Percentiles rank a stretch among this genome's conserved stretches.
phyloP scores from a whole-genome alignment of 257 asterid species.

The Nicotiana noctiflora region DNA sequence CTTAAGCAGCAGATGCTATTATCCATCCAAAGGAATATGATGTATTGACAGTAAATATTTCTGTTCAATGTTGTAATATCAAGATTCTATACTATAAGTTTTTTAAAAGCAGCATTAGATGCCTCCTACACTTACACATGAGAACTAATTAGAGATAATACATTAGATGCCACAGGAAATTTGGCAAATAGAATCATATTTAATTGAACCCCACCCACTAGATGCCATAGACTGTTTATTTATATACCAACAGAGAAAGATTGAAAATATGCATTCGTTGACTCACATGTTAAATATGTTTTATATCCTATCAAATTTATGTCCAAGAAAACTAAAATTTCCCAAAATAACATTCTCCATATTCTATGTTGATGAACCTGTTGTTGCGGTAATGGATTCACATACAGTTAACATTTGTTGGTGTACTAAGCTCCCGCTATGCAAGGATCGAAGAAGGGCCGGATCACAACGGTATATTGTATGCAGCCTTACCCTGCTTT shows the following conservation, averaged over 20 bases:
- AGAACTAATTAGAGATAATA: not conserved
- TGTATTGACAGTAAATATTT: not conserved
- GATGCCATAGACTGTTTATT: constrained; percentile 6
- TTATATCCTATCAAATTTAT: not conserved
- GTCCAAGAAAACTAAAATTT: not conserved
- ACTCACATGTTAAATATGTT: not conserved
- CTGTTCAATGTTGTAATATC: not conserved
- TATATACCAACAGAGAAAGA: not conserved
- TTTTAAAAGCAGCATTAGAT: constrained; percentile 4
- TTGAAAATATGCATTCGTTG: not conserved
- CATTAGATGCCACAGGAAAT: not conserved
- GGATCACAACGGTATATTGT: too few relatives aligned
- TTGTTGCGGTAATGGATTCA: not conserved
- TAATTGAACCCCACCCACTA: constrained; percentile 2
- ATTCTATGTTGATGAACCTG: not conserved
- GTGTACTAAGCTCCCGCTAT: too few relatives aligned
- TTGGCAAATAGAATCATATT: not conserved
- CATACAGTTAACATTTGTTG: not conserved
- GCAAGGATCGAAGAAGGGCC: too few relatives aligned
- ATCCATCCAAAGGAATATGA: constrained; percentile 3
- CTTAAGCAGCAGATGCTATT: not conserved
- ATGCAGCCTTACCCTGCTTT: too few relatives aligned
- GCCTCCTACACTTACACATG: not conserved
- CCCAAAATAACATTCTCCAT: not conserved
- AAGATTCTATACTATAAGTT: constrained; percentile 5